Evolutionary conservation across 163 green algal genomes (phyloP), one percentile per base, ranked within the genome.

Genomic region (Scenedesmus sp.): DNA sequence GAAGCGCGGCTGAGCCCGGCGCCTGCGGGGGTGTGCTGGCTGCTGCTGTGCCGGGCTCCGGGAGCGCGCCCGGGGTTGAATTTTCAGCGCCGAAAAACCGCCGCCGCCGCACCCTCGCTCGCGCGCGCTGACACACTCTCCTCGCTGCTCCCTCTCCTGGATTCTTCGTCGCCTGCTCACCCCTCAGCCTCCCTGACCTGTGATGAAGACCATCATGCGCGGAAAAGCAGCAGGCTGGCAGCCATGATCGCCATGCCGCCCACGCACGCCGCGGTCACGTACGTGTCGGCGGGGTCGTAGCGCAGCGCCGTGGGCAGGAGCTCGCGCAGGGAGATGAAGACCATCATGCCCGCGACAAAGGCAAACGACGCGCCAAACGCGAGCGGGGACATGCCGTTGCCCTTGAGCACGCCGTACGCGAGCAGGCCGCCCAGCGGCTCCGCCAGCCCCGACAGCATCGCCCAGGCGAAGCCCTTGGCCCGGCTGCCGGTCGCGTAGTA

Each of bases 311-410:
- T 94, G 31, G 92, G 91, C 20, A 96, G 84, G 42, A 96, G 83
- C 81, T 96, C 92, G 39, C 87, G 83, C 20, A 95, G 24, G n/a
- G 77, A 86, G 65, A 95, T 95, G 81, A 89, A 94, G 6, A 93
- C 80, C 89, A 92, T 92, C 67, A 93, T 92, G 54, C 88, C 87
- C 28, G 87, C 83, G 39, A 94, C 90, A 24, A 92, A 42, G 15
- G 67, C 87, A 75, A 95, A 94, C 29, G 93, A 75, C 50, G 94
- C 84, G 20, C 70, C 90, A 69, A 87, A 86, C 54, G 87, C 51
- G 34, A 89, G 24, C 50, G 65, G 58, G 26, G 51, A 60, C 42
- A 88, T 73, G 34, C 77, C 67, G 57, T 44, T 60, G 22, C 66
- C 54, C 29, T 45, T 20, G 17, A 84, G 47, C 18, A 81, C 36